These are phyloP conservation scores for Solanum chacoense DNA, from an alignment of 305 asterid genomes.

Conservation along the genomic window DNA sequence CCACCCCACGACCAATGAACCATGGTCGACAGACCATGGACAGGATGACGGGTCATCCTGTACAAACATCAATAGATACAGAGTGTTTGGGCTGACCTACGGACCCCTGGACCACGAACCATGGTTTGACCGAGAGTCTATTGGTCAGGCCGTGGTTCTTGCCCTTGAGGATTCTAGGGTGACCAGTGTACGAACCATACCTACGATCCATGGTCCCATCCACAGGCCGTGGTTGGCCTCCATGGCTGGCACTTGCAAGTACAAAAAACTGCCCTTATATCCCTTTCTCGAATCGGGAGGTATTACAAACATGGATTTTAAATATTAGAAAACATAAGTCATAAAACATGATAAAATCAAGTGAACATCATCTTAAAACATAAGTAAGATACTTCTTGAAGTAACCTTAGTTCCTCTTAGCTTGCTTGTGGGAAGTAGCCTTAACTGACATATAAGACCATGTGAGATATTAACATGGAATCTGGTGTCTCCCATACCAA, in stretches of 20 bases:
- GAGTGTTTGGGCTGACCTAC: not conserved
- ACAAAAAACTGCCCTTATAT: not conserved
- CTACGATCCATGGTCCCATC: not conserved
- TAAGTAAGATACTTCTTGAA: not conserved
- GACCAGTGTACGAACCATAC: not conserved
- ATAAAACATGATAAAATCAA: not conserved
- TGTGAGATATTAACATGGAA: not conserved
- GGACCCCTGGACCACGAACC: not conserved
- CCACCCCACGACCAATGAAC: not conserved
- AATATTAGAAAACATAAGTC: not conserved
- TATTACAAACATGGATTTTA: not conserved
- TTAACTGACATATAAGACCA: not conserved
- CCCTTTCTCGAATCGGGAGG: not conserved
- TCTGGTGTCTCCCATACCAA: not conserved
- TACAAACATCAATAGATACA: not conserved
- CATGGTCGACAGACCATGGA: not conserved
- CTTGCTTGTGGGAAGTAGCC: not conserved
- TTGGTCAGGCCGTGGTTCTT: not conserved
- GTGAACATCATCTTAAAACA: not conserved
- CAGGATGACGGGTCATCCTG: not conserved
- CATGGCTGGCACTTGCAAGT: not conserved
- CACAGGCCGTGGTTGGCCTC: not conserved
- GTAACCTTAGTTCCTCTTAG: not conserved
- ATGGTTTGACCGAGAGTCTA: rapidly evolving
- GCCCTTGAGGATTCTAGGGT: not conserved